A percentile compares a stretch with the other conserved stretches of the same genome.
phyloP scores from a whole-genome alignment of 768 basidiomycete species.

The Suillus fuscotomentosus region DNA sequence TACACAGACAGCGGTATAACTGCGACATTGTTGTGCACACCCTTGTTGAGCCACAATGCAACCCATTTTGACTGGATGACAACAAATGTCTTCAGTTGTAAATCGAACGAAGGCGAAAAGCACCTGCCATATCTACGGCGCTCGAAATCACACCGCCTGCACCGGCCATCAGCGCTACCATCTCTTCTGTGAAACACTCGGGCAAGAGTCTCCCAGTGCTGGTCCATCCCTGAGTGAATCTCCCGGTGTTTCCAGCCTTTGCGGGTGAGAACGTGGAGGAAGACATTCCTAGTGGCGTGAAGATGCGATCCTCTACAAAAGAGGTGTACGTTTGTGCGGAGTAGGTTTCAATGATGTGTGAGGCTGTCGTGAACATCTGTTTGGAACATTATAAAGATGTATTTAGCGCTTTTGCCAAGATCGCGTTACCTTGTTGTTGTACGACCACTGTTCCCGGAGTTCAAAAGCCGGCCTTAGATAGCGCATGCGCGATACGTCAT shows the following conservation, averaged over 20 bases:
- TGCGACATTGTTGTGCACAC: conserved; percentile 27
- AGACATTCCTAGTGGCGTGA: conserved; percentile 40
- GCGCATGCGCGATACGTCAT: conserved; percentile 22
- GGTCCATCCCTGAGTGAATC: conserved; percentile 34
- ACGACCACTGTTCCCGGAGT: conserved; percentile 36
- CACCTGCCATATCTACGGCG: conserved; percentile 40
- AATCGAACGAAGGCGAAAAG: no score
- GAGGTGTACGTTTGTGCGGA: conserved; percentile 32
- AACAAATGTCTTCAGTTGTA: not conserved
- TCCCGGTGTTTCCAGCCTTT: conserved; percentile 32
- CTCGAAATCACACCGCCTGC: conserved; percentile 45
- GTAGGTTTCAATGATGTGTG: conserved; percentile 34
- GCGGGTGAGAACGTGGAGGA: conserved; percentile 36
- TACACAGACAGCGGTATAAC: conserved; percentile 33
- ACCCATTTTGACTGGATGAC: conserved; percentile 39
- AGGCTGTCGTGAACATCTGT: conserved; percentile 39
- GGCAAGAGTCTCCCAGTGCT: conserved; percentile 32
- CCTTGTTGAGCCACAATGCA: conserved; percentile 31
- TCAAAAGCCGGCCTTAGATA: conserved; percentile 33
- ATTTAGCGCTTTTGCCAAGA: not conserved
- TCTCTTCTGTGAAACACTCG: conserved; percentile 27
- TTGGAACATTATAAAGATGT: not conserved
- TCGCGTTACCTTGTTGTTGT: conserved; percentile 36
- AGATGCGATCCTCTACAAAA: conserved; percentile 42
- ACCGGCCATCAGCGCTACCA: conserved; percentile 30